Evolutionary conservation across 2,329 filamentous ascomycete species (phyloP).

Genomic region (Aspergillus novofumigatus): DNA sequence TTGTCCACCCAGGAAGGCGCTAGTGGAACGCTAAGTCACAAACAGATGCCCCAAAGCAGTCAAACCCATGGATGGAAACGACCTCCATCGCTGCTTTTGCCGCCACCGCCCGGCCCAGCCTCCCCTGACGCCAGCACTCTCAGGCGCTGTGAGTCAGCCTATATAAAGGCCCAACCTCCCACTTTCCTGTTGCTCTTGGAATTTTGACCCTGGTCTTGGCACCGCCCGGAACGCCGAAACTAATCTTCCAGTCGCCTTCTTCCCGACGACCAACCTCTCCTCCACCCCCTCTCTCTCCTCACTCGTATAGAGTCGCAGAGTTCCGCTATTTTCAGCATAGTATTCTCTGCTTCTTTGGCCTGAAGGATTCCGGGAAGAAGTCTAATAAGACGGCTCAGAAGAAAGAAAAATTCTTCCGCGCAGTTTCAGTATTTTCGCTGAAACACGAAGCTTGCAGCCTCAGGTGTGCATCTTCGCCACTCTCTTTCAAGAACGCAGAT

Average conservation of each 20-base stretch:
- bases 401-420: slow-evolving; percentile 4
- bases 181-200: slow-evolving; percentile 24
- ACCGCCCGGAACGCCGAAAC: slow-evolving; percentile 32
- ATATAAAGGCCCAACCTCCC: slow-evolving; percentile 41
- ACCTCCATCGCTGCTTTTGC: slow-evolving; percentile 33
- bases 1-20: slow-evolving; percentile 21
- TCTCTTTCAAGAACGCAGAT: slow-evolving; percentile 21
- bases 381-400: slow-evolving; percentile 10
- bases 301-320: slow-evolving; percentile 17
- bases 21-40: slow-evolving; percentile 18
- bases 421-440: slow-evolving; percentile 17
- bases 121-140: slow-evolving; percentile 30
- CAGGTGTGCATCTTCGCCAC: slow-evolving; percentile 22
- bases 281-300: slow-evolving; percentile 20
- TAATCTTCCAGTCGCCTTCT: slow-evolving; percentile 20
- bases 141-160: slow-evolving; percentile 32
- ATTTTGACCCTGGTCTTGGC: slow-evolving; percentile 40
- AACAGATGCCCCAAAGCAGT: slow-evolving; percentile 7
- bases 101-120: slow-evolving; percentile 34
- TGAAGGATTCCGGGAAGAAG: slow-evolving; percentile 18
- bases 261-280: slow-evolving; percentile 20
- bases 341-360: slow-evolving; percentile 12
- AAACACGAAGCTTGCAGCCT: slow-evolving; percentile 23
- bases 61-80: slow-evolving; percentile 27
- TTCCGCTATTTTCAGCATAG: slow-evolving; percentile 7